Evolutionary conservation across 2,329 filamentous ascomycete genomes (phyloP), one percentile per base, ranked within the genome.

Genomic region (Trichoderma sp.): DNA sequence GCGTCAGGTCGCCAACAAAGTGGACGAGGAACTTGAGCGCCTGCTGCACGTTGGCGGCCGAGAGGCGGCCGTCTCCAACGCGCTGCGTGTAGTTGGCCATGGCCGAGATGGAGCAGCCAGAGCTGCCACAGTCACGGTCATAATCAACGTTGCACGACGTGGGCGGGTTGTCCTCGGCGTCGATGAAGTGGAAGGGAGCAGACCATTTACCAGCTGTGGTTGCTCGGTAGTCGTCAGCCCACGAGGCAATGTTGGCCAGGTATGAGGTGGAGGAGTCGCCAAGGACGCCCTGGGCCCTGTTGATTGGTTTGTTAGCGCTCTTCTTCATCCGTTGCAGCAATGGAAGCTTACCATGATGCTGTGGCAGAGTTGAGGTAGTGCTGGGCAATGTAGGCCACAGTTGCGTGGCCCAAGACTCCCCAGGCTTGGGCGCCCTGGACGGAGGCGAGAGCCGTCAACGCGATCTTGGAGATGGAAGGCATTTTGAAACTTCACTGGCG

Each of bases 1-100:
- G 83, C 65, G 85, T 83, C 66, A 87, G 83, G 74, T 88, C 87
- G 46, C 85, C 86, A 51, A 85, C 69, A 73, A 89, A 86, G 77
- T 86, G 79, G n/a, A 78, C 74, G 26, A 78, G 70, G 65, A 76
- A 76, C 68, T 73, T 75, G 28, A 75, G 70, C 2, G 74, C 71
- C 66, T 74, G 66, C 52, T 69, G 65, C 18, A 61, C 51, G 21
- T 76, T 64, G 30, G 68, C 69, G 1, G 52, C 69, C 60, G 65
- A 55, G 30, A 74, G 70, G 2, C 70, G 69, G 4, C 58, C 70
- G 54, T 73, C 70, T 13, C 46, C 46, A 1, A 74, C 71, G 6
- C 73, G 74, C 70, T 73, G 73, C 5, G 75, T 76, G 64, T 76
- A 76, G 66, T 76, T 75, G 68, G 74, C 73, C 21, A 76, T 67